A percentile compares a stretch with the other conserved stretches of the same genome.
Evolutionary conservation across 257 asterid genomes (phyloP).

Genomic region (Rehmannia glutinosa): DNA sequence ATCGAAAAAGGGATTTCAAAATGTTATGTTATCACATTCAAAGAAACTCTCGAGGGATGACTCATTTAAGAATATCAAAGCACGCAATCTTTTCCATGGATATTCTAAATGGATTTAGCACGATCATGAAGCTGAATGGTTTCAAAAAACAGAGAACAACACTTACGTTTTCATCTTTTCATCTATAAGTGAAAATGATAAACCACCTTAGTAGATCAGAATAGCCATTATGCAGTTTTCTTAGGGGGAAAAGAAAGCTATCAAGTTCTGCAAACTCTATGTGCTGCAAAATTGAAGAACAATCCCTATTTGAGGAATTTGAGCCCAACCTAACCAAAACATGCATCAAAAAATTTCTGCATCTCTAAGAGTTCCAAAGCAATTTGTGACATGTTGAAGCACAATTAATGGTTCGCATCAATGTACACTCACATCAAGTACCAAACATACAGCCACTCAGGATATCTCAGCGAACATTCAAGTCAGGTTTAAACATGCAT

Average conservation of each 20-base stretch:
- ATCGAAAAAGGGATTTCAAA: slow-evolving; percentile 7
- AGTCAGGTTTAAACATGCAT: slow-evolving; percentile 12
- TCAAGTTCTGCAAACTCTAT: slow-evolving; percentile 8
- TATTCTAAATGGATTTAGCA: slow-evolving; percentile 7
- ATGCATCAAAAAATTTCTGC: slow-evolving; percentile 3
- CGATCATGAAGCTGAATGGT: slow-evolving; percentile 11
- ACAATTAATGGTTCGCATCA: slow-evolving; percentile 1
- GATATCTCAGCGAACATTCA: not conserved
- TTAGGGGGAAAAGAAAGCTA: not conserved
- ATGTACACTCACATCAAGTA: not conserved
- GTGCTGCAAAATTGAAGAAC: slow-evolving; percentile 5
- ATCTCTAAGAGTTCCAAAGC: not conserved
- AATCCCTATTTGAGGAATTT: slow-evolving; percentile 1
- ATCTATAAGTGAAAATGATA: slow-evolving; percentile 1
- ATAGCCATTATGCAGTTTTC: not conserved
- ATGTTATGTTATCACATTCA: not conserved
- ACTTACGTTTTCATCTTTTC: not conserved
- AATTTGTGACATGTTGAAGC: not conserved
- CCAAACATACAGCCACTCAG: not conserved
- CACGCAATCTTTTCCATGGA: slow-evolving; percentile 12
- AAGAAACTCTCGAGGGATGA: not conserved
- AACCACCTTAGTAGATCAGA: slow-evolving; percentile 12
- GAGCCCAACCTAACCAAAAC: slow-evolving; percentile 11
- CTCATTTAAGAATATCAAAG: slow-evolving; percentile 14
- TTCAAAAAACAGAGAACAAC: slow-evolving; percentile 4